These are phyloP conservation scores for Astrothelium subdiscretum DNA, from an alignment of 495 filamentous ascomycete species.

Conservation along the genomic window DNA sequence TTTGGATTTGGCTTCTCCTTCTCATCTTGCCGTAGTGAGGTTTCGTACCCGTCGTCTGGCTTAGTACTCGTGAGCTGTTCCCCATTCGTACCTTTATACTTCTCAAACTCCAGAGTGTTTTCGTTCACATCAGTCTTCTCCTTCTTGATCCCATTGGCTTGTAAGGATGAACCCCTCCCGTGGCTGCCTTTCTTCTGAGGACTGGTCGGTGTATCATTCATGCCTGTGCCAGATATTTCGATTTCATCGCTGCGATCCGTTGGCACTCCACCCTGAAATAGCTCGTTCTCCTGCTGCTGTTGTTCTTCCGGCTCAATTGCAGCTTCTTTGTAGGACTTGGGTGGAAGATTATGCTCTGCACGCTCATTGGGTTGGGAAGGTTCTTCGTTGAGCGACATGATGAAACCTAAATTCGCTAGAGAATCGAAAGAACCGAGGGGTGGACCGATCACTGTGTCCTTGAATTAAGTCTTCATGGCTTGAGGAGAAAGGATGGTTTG, in stretches of 20 bases:
- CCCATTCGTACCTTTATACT: background rate
- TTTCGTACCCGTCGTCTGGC: conserved; percentile 1
- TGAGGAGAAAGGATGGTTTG: background rate
- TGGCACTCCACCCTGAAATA: background rate
- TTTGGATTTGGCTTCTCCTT: conserved; percentile 4
- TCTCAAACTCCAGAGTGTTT: conserved; percentile 1
- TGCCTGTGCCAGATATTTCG: background rate
- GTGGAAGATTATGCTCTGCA: conserved; percentile 3
- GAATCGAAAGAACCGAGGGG: no score
- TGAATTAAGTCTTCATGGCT: no score
- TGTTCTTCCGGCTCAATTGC: background rate
- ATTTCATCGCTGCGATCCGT: background rate
- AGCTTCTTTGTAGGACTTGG: conserved; percentile 9
- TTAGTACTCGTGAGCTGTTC: background rate
- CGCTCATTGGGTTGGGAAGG: conserved; percentile 8
- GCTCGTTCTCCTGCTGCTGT: background rate
- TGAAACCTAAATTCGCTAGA: no score
- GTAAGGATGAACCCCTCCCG: background rate
- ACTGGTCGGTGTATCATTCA: background rate
- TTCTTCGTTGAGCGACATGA: conserved; percentile 13
- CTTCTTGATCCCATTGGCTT: conserved; percentile 9
- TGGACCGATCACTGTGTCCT: no score
- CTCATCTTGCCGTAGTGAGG: background rate
- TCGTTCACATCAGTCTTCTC: background rate
- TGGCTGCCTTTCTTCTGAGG: conserved; percentile 4